Evolutionary conservation across 371 early-diverging fungal species (phyloP).

Genomic region (Sporodiniella umbellata): DNA sequence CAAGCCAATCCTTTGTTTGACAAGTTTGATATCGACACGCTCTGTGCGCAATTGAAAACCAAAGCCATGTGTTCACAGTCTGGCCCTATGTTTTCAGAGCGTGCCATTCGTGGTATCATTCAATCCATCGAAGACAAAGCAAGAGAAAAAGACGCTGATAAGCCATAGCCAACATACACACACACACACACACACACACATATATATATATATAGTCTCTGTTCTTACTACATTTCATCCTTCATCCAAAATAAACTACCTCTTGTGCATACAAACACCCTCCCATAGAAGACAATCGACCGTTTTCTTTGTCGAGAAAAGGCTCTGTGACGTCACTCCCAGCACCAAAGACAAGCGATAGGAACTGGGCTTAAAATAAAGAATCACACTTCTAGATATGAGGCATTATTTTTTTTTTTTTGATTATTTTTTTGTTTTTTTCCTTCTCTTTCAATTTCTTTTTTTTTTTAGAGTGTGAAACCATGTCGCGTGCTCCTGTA

Average conservation of each 20-base stretch:
- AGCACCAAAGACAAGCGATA: too few species aligned
- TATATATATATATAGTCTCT: too few species aligned
- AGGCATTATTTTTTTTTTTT: not conserved
- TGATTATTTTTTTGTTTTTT: not conserved
- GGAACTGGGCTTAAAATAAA: not conserved
- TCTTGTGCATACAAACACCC: too few species aligned
- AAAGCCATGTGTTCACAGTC: constrained; percentile 52
- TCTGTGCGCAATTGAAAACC: constrained; percentile 43
- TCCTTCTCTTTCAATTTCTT: not conserved
- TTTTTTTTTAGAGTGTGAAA: not conserved
- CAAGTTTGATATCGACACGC: constrained; percentile 38
- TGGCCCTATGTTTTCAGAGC: constrained; percentile 46
- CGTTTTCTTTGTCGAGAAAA: too few species aligned
- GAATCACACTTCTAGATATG: not conserved
- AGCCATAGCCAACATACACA: too few species aligned
- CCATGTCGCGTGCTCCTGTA: constrained; percentile 20
- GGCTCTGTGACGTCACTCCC: too few species aligned
- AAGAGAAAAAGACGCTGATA: too few species aligned
- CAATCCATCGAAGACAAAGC: constrained; percentile 6
- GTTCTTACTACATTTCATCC: too few species aligned
- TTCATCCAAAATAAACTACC: too few species aligned
- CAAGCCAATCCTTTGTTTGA: constrained; percentile 52
- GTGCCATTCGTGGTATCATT: constrained; percentile 16
- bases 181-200: too few species aligned
- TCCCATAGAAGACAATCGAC: too few species aligned